These are phyloP conservation scores for Phytopythium litorale DNA, from an alignment of 352 stramenopile genomes.

Conservation along the genomic window DNA sequence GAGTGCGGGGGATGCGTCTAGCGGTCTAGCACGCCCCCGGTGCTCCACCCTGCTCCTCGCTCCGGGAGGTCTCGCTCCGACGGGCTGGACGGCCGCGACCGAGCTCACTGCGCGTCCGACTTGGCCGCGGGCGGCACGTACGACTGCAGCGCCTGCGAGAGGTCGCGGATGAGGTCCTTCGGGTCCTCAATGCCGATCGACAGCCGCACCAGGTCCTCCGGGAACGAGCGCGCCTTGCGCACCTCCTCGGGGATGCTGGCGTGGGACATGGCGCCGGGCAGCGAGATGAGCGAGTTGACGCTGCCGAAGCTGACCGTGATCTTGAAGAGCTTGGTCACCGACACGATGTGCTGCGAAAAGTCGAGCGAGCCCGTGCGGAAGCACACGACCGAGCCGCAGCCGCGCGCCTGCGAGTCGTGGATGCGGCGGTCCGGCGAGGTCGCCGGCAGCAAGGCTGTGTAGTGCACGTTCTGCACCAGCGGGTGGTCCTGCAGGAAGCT, in stretches of 20 bases:
- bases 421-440: constrained; percentile 67
- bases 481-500: constrained; percentile 85
- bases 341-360: constrained; percentile 89
- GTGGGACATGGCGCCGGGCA: constrained; percentile 95
- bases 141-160: constrained; percentile 87
- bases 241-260: constrained; percentile 92
- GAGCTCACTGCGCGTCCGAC: constrained; percentile 13
- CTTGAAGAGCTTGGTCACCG: constrained; percentile 93
- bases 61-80: constrained; percentile 4
- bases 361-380: constrained; percentile 87
- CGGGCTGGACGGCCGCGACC: neutral
- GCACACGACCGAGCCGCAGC: constrained; percentile 87
- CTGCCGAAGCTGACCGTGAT: constrained; percentile 93
- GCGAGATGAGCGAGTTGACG: constrained; percentile 91
- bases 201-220: constrained; percentile 92
- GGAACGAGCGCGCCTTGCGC: constrained; percentile 87
- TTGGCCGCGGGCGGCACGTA: constrained; percentile 33
- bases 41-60: neutral
- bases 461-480: constrained; percentile 85
- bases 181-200: constrained; percentile 94
- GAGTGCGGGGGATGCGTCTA: neutral
- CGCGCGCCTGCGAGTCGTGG: constrained; percentile 82
- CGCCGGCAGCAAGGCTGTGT: constrained; percentile 85
- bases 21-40: neutral
- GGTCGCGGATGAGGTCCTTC: constrained; percentile 93